Evolutionary conservation across 192 early-diverging fungal species (phyloP), one percentile per base, ranked within the genome.

Genomic region (Backusella tarrabulga): DNA sequence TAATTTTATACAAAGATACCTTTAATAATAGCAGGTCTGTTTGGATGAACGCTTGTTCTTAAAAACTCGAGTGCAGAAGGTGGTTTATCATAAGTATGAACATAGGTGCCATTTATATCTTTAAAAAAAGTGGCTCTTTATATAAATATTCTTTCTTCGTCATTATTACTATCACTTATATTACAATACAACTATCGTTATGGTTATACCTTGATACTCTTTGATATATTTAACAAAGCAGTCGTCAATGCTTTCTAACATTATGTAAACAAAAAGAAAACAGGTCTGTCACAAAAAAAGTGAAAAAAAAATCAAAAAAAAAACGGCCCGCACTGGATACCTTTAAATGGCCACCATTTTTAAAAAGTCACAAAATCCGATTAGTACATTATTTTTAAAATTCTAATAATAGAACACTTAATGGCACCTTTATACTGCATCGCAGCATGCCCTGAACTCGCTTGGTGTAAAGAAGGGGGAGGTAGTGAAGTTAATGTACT

Each of bases 61-160:
- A 83, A 66, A 34, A 87, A 84, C 35, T 85, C 83, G 3, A 87
- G 71, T 0, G 86, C 52, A 4, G 84, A 78, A 21, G 86, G 86
- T 5, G 85, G 67, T 21, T 78, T 67, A 11, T 76, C 63, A 44
- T 71, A 76, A 9, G 15, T 66, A 3, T 29, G 54, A 17, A 76
- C 42, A 35, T 73, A n/a, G 26, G 40, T 74, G 8, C 81, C 81
- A 32, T 79, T 79, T 29, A 83, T 75, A 29, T 83, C 81, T 82
- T 50, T 50, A 50, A n/a, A 50, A 50, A 50, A 50, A n/a, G 19
- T 17, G 46, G 46, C 3, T n/a, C 19, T 50, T 50, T 50, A 50
- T 50, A 50, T 50, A 50, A 50, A 50, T 50, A 50, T 50, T n/a
- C 19, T 50, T 19, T 50, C 46, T 50, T 50, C 19, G 6, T 50